Evolutionary conservation across 805 yeast species (phyloP).

Genomic region (Metschnikowia reukaufii): DNA sequence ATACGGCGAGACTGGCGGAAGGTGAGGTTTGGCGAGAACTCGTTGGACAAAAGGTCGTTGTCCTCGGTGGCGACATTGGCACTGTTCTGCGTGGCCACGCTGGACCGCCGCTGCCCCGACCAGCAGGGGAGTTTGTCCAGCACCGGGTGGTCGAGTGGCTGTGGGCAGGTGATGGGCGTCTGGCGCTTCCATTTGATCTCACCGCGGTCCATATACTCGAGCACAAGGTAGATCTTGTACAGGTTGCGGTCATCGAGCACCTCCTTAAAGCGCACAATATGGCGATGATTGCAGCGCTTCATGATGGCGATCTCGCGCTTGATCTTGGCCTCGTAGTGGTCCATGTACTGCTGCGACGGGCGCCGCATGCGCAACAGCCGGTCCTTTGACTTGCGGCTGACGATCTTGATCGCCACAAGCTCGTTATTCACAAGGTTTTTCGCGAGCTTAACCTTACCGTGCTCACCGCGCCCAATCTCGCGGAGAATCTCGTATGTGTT

Average conservation of each 20-base stretch:
- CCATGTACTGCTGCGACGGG: constrained; percentile 23
- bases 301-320: constrained; percentile 46
- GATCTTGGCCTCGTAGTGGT: constrained; percentile 38
- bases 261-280: constrained; percentile 45
- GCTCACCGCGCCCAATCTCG: constrained; percentile 95
- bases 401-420: constrained; percentile 90
- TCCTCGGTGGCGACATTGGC: constrained; percentile 17
- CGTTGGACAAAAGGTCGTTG: constrained; percentile 24
- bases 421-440: constrained; percentile 62
- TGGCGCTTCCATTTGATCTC: constrained; percentile 76
- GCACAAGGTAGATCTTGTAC: constrained; percentile 82
- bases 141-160: constrained; percentile 4
- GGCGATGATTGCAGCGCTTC: constrained; percentile 48
- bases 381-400: constrained; percentile 61
- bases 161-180: constrained; percentile 10
- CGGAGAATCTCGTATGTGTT: constrained; percentile 86
- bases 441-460: constrained; percentile 96
- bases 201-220: constrained; percentile 88
- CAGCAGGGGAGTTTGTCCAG: constrained; percentile 12
- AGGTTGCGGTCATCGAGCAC: constrained; percentile 84
- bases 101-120: constrained; percentile 7
- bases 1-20: constrained; percentile 67
- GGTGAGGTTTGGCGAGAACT: constrained; percentile 56
- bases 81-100: neutral
- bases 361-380: constrained; percentile 34